Conservation (phyloP, 1,139 yeast genomes). For the Hemisphaericaspora xylofermentans region DNA sequence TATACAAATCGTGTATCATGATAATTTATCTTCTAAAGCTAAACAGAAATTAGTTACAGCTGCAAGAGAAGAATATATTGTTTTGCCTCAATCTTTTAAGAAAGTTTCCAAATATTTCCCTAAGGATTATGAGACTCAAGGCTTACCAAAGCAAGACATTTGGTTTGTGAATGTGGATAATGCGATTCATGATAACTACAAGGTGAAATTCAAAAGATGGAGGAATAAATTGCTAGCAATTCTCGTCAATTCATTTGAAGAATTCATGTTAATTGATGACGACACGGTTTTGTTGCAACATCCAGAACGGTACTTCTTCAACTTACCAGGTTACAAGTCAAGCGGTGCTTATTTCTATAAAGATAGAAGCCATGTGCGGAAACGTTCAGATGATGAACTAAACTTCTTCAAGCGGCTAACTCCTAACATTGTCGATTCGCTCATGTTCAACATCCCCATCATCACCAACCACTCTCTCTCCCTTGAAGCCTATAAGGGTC, state of each 20-base stretch:
- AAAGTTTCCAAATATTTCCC: conserved; percentile 25
- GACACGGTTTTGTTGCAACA: conserved; percentile 45
- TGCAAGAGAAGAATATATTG: conserved; percentile 23
- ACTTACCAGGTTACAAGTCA: conserved; percentile 30
- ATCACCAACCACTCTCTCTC: conserved; percentile 31
- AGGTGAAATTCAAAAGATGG: conserved; percentile 33
- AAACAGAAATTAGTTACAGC: conserved; percentile 25
- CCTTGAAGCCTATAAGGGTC: conserved; percentile 29
- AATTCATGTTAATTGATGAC: conserved; percentile 49
- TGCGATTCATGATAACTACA: conserved; percentile 27
- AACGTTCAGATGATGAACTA: conserved; percentile 29
- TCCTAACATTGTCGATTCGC: conserved; percentile 40
- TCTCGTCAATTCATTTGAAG: conserved; percentile 51
- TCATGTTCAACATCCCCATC: conserved; percentile 32
- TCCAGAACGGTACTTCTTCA: conserved; percentile 36
- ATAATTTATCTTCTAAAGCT: conserved; percentile 22
- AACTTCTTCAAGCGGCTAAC: conserved; percentile 35
- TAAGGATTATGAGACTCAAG: conserved; percentile 20
- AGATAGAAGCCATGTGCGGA: conserved; percentile 43
- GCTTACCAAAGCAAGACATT: conserved; percentile 40
- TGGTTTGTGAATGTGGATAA: conserved; percentile 43
- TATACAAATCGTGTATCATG: conserved; percentile 33
- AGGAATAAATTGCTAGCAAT: conserved; percentile 52
- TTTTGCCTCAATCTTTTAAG: conserved; percentile 24
- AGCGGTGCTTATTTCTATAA: conserved; percentile 49